Base-by-base conservation (phyloP, 2,329 filamentous ascomycete genomes). In the Mycocentrospora acerina region DNA sequence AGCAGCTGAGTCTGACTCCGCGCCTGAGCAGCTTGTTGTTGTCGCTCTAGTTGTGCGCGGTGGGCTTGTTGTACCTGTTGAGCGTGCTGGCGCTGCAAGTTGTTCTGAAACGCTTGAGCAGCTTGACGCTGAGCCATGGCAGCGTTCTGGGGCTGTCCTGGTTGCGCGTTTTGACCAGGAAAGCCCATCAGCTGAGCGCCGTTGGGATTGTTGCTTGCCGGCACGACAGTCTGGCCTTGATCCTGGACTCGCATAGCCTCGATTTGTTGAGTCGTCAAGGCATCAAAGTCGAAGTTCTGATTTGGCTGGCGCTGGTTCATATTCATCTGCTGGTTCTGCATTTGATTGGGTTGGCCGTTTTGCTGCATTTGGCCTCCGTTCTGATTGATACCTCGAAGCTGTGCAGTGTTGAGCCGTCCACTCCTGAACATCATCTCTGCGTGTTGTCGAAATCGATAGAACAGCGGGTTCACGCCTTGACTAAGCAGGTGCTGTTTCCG, bases 201-300 rank as follows among this genome's bases (percentile, higher is more conserved):
- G 24, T 67, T 75, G 44, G 72, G 71, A 35, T 77, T 77, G 53
- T 77, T 79, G 60, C 79, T 84, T 6, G 79, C 81, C 8, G 81
- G 81, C 3, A 84, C 81, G n/a, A 83, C 80, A 28, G 78, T 68
- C 46, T 81, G 78, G 7, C 81, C 81, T 32, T 76, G 76, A 60
- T 82, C 77, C 53, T 81, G 78, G 12, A 76, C 75, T 35, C 79
- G 77, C 48, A 82, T 62, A n/a, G 78, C 80, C 47, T 81, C 80
- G 27, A 75, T 76, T 62, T 83, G 81, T 51, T 82, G 80, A 18
- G 75, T 77, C 40, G 80, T 71, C 26, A 82, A 74, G 29, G 79
- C 76, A 38, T 77, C 75, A 47, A 82, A 72, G 47, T 75, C 70
- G 37, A 74, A 65, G 0, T 65, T 58, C 31, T 62, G 46, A 28